Evolutionary conservation across 306 rosid species (phyloP).

Genomic region (Sechiopsis laciniata): DNA sequence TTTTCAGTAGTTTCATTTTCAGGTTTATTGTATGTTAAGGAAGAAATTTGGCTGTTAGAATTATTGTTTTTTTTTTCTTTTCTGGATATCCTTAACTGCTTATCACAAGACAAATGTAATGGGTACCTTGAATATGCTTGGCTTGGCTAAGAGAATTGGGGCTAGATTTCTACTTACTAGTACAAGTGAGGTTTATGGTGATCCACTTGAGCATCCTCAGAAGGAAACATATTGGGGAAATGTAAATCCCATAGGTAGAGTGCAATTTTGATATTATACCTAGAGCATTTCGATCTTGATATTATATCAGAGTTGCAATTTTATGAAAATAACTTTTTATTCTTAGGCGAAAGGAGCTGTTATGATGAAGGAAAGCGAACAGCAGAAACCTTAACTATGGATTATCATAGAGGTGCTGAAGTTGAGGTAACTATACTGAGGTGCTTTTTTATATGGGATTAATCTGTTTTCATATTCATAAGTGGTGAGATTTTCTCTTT

Average conservation of each 20-base stretch:
- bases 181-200: conserved; percentile 97
- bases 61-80: not conserved
- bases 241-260: conserved; percentile 87
- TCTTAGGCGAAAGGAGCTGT: conserved; percentile 87
- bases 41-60: not conserved
- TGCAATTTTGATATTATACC: not conserved
- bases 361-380: conserved; percentile 98
- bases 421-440: conserved; percentile 57
- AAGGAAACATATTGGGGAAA: conserved; percentile 97
- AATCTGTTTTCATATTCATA: not conserved
- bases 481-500: not conserved
- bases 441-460: not conserved
- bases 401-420: conserved; percentile 90
- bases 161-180: conserved; percentile 90
- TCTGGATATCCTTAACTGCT: conserved; percentile 43
- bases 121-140: conserved; percentile 95
- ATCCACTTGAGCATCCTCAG: conserved; percentile 98
- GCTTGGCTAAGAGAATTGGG: conserved; percentile 91
- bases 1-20: conserved; percentile 18
- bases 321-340: not conserved
- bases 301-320: conserved; percentile 5
- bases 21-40: not conserved
- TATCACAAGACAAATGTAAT: conserved; percentile 95
- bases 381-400: conserved; percentile 88
- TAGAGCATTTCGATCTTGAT: not conserved